Conservation (phyloP, 768 basidiomycete species). For the Chalciporus piperatus region DNA sequence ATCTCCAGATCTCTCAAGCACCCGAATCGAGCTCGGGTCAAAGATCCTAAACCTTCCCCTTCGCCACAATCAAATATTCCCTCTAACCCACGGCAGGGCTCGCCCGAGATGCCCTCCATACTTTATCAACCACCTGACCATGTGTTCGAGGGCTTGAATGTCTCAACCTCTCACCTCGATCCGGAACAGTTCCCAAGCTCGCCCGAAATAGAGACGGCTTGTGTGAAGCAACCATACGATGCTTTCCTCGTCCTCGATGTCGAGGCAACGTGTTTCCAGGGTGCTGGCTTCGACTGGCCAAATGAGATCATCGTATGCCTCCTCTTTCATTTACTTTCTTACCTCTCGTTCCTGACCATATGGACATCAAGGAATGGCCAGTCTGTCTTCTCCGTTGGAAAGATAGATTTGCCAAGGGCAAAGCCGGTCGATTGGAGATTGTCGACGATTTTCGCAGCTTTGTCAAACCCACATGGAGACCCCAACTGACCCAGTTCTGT, state of each 20-base stretch:
- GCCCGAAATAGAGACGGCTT: conserved; percentile 11
- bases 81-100: not conserved
- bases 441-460: conserved; percentile 85
- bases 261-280: conserved; percentile 76
- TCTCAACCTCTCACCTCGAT: conserved; percentile 2
- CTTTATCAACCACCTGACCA: conserved; percentile 8
- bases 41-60: not conserved
- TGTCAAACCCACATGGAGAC: conserved; percentile 85
- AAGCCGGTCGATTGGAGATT: conserved; percentile 58
- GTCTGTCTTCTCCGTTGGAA: conserved; percentile 86
- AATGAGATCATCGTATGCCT: conserved; percentile 90
- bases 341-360: conserved; percentile 6
- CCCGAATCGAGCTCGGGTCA: not conserved
- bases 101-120: conserved; percentile 18
- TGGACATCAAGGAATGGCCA: conserved; percentile 75
- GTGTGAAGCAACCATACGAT: conserved; percentile 55
- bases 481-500: conserved; percentile 80
- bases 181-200: not conserved
- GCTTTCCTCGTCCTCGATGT: conserved; percentile 87
- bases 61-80: not conserved
- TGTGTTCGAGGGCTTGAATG: conserved; percentile 4
- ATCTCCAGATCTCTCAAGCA: conserved; percentile 1
- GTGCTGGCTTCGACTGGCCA: conserved; percentile 72
- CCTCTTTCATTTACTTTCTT: conserved; percentile 15
- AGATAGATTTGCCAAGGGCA: conserved; percentile 50